A percentile compares a stretch with the other conserved stretches of the same genome.
These are phyloP conservation scores for Clonostachys rosea DNA, from an alignment of 2,329 filamentous ascomycete species.

Conservation along the genomic window DNA sequence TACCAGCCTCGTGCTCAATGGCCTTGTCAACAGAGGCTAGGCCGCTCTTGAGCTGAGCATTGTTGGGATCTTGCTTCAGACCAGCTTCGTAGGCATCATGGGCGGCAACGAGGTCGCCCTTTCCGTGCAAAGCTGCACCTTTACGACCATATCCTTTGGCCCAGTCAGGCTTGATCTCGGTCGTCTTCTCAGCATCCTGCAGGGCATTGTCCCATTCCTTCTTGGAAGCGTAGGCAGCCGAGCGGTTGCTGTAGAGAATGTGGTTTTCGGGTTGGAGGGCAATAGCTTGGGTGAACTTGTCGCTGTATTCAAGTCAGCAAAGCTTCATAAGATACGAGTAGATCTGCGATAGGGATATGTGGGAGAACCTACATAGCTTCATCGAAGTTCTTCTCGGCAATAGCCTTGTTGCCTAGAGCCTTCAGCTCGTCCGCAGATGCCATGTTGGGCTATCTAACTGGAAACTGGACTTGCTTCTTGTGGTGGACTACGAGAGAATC, in stretches of 20 bases:
- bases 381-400: slow-evolving; percentile 93
- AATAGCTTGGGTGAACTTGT: slow-evolving; percentile 93
- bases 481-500: background rate
- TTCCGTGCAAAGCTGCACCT: slow-evolving; percentile 83
- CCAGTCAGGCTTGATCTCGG: slow-evolving; percentile 95
- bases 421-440: slow-evolving; percentile 76
- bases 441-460: slow-evolving; percentile 27
- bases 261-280: slow-evolving; percentile 84
- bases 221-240: slow-evolving; percentile 81
- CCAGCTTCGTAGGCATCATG: slow-evolving; percentile 90
- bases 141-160: slow-evolving; percentile 94
- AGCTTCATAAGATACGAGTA: background rate
- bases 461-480: no score
- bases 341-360: background rate
- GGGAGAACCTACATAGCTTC: slow-evolving; percentile 76
- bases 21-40: slow-evolving; percentile 81
- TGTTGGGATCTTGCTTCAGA: slow-evolving; percentile 86
- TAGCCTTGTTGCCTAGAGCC: slow-evolving; percentile 97
- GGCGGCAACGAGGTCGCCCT: slow-evolving; percentile 79
- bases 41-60: slow-evolving; percentile 88
- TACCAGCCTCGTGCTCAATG: slow-evolving; percentile 58
- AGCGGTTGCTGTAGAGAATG: slow-evolving; percentile 97
- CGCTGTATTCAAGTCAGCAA: slow-evolving; percentile 44
- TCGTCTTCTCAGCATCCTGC: slow-evolving; percentile 88
- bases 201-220: slow-evolving; percentile 82